Conservation (phyloP, 2,329 filamentous ascomycete genomes). For the Arthrobotrys megalospora region DNA sequence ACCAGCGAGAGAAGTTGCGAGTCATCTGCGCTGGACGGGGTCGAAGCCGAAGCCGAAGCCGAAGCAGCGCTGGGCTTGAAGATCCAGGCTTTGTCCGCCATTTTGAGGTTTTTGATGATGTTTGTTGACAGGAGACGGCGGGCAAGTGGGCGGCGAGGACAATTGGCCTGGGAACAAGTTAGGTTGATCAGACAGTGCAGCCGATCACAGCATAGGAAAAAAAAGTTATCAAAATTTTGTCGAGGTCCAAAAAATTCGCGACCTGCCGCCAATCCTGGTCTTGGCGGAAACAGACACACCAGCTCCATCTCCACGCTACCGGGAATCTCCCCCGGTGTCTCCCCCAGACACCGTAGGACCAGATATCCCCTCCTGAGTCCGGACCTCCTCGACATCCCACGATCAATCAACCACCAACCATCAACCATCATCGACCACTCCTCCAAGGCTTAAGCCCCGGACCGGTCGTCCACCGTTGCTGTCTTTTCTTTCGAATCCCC, state of each 20-base stretch:
- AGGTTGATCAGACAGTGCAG: not conserved
- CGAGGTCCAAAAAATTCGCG: constrained; percentile 15
- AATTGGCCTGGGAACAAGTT: constrained; percentile 14
- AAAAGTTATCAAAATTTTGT: constrained; percentile 22
- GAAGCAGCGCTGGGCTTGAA: constrained; percentile 11
- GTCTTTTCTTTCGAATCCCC: not conserved
- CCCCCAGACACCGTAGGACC: constrained; percentile 13
- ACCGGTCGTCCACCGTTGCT: not conserved
- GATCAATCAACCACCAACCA: not conserved
- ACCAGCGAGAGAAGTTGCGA: constrained; percentile 49
- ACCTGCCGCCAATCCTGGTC: constrained; percentile 17
- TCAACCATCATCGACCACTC: not conserved
- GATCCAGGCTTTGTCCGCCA: constrained; percentile 32
- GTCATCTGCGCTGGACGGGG: constrained; percentile 4
- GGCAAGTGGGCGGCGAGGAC: not conserved
- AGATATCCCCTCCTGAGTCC: constrained; percentile 25
- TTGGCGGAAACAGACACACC: not conserved
- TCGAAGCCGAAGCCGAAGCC: too few species aligned
- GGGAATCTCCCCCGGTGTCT: not conserved
- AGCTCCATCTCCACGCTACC: not conserved
- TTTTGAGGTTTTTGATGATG: not conserved
- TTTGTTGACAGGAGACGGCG: not conserved
- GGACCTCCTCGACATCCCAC: not conserved
- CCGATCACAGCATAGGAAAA: not conserved
- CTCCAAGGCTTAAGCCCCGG: not conserved